phyloP scores from a whole-genome alignment of 148 eudicot species.

The Fagopyrum tataricum region DNA sequence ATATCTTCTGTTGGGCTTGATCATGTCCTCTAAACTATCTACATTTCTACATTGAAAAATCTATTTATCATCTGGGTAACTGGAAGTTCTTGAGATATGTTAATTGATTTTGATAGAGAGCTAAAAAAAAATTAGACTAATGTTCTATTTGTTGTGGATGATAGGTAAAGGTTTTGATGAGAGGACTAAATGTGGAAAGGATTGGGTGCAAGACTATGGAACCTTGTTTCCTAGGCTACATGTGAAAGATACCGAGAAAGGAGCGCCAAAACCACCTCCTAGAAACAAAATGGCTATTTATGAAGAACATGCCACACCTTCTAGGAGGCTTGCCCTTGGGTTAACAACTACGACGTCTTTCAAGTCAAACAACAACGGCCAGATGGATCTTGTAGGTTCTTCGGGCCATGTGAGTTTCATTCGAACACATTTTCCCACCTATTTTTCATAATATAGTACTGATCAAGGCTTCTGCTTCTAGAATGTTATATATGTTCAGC shows the following conservation, averaged over 20 bases:
- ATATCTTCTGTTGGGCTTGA: neutral
- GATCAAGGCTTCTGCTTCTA: neutral
- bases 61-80: too few relatives aligned
- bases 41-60: too few relatives aligned
- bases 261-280: conserved; percentile 96
- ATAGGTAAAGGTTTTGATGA: neutral
- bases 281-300: conserved; percentile 97
- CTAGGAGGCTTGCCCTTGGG: conserved; percentile 50
- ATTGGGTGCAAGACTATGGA: conserved; percentile 31
- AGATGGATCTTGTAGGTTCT: neutral
- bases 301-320: conserved; percentile 79
- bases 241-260: conserved; percentile 86
- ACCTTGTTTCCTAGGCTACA: conserved; percentile 93
- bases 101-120: too few relatives aligned
- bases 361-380: neutral
- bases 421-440: neutral
- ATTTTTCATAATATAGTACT: too few relatives aligned
- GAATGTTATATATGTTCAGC: neutral
- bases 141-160: too few relatives aligned
- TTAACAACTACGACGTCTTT: neutral
- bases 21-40: too few relatives aligned
- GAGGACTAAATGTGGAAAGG: neutral
- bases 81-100: too few relatives aligned
- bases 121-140: too few relatives aligned
- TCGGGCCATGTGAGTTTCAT: neutral